phyloP scores from a whole-genome alignment of 805 yeast species.

The Starmera pachycereana region DNA sequence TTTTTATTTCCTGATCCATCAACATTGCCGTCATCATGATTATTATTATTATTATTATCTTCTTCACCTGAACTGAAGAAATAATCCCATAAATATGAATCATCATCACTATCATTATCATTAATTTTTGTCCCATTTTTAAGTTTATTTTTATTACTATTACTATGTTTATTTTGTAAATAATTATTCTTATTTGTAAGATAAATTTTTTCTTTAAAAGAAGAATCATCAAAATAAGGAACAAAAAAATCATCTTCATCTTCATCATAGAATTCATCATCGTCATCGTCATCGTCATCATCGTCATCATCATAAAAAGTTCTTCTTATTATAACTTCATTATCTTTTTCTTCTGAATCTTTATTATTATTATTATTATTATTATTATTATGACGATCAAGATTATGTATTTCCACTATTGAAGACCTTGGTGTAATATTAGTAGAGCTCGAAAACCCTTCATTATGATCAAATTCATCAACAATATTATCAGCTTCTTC shows the following conservation, averaged over 20 bases:
- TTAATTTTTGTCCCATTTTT: constrained; percentile 5
- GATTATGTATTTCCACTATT: constrained; percentile 22
- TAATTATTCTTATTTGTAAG: constrained; percentile 1
- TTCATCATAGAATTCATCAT: constrained; percentile 11
- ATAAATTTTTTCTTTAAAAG: constrained; percentile 11
- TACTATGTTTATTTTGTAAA: constrained; percentile 18
- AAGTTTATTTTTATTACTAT: constrained; percentile 28
- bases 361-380: constrained; percentile 29
- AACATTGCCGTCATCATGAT: constrained; percentile 5
- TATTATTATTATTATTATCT: constrained; percentile 15
- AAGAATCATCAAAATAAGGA: constrained; percentile 32
- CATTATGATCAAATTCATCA: constrained; percentile 24
- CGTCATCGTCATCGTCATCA: constrained; percentile 2
- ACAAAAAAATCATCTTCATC: constrained; percentile 35
- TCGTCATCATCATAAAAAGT: constrained; percentile 6
- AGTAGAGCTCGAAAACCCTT: constrained; percentile 14
- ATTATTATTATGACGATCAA: constrained; percentile 34
- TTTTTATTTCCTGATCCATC: constrained; percentile 3
- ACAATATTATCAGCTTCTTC: constrained; percentile 34
- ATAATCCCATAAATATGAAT: constrained; percentile 61
- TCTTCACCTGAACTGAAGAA: constrained; percentile 41
- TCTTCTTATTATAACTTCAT: constrained; percentile 2
- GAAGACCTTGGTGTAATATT: constrained; percentile 24
- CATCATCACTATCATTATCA: constrained; percentile 16
- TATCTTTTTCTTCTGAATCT: constrained; percentile 22